These are phyloP conservation scores for Nicotiana benthamiana DNA, from an alignment of 257 asterid species.

Conservation along the genomic window DNA sequence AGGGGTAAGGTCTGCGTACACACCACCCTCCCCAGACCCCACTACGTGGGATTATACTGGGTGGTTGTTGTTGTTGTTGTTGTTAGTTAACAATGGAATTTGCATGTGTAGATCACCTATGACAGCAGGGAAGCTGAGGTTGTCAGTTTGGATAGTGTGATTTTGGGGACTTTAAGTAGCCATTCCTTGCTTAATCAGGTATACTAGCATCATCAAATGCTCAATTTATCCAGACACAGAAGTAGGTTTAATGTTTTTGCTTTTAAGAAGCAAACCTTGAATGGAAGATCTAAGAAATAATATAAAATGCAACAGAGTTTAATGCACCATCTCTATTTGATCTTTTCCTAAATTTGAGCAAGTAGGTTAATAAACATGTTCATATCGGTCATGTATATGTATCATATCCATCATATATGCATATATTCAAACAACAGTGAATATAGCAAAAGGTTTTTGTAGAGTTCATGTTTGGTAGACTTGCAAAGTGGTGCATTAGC, in stretches of 20 bases:
- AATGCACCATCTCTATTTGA: not conserved
- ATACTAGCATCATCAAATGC: not conserved
- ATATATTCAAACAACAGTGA: not conserved
- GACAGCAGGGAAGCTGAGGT: slow-evolving; percentile 29
- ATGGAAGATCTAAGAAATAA: not conserved
- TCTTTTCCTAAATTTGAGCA: not conserved
- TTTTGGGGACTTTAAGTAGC: slow-evolving; percentile 25
- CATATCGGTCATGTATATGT: not conserved
- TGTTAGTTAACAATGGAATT: slow-evolving; percentile 3
- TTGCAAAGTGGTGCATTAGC: not conserved
- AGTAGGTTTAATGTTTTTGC: slow-evolving; percentile 1
- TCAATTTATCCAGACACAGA: not conserved
- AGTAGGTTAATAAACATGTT: not conserved
- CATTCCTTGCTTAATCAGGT: slow-evolving; percentile 12
- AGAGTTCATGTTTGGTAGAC: slow-evolving; percentile 1
- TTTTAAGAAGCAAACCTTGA: not conserved
- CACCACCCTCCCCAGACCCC: too few species aligned
- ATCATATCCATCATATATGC: not conserved
- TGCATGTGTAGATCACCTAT: slow-evolving; percentile 20
- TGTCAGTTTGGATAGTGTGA: slow-evolving; percentile 30
- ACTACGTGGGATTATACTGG: too few species aligned
- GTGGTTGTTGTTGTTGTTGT: too few species aligned
- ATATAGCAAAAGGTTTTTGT: not conserved
- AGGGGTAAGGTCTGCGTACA: too few species aligned
- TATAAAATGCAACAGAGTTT: not conserved